Percentiles rank a stretch among this genome's conserved stretches.
phyloP scores from a whole-genome alignment of 2,329 filamentous ascomycete species.

The Pyrenochaeta sp. region DNA sequence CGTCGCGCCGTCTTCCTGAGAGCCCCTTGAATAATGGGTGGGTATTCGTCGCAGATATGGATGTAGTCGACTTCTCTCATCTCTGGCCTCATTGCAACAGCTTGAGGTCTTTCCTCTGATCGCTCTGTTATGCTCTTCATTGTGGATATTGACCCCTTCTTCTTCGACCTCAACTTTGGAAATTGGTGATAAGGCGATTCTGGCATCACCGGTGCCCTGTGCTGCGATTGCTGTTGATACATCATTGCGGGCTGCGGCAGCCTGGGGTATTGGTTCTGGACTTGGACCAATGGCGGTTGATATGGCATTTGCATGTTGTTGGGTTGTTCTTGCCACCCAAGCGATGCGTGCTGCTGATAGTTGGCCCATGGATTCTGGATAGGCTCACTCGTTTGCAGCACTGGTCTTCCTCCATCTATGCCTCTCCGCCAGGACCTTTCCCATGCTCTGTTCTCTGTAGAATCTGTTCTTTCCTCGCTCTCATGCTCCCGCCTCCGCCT shows the following conservation, averaged over 20 bases:
- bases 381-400: conserved; percentile 2
- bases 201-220: neutral
- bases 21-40: conserved; percentile 20
- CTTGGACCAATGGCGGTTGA: conserved; percentile 2
- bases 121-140: too few relatives aligned
- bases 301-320: neutral
- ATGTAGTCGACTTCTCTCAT: conserved; percentile 25
- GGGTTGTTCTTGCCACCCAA: conserved; percentile 1
- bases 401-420: conserved; percentile 1
- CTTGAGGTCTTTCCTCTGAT: too few relatives aligned
- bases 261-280: neutral
- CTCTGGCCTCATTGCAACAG: too few relatives aligned
- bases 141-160: conserved; percentile 4
- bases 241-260: neutral
- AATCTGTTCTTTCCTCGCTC: too few relatives aligned
- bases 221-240: conserved; percentile 1
- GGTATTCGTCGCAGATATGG: conserved; percentile 30
- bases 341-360: neutral
- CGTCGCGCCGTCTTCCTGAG: conserved; percentile 10
- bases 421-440: neutral
- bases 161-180: too few relatives aligned
- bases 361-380: conserved; percentile 4
- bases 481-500: too few relatives aligned
- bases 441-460: neutral
- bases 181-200: conserved; percentile 5